Evolutionary conservation across 768 basidiomycete species (phyloP), one percentile per base, ranked within the genome.

Genomic region (Lactarius deliciosus): DNA sequence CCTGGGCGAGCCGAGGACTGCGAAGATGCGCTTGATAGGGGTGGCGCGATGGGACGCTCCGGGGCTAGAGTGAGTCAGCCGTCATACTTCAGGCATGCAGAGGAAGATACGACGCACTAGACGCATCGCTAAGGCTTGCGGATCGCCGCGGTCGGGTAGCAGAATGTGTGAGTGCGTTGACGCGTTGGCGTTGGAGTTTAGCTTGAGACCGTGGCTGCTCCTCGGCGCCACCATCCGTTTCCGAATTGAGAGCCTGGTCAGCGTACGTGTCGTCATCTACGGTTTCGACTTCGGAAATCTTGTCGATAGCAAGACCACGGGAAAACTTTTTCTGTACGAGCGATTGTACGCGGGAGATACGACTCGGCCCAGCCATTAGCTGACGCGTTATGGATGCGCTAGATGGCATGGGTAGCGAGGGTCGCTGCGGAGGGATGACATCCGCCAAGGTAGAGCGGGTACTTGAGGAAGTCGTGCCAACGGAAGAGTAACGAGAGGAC

Each of bases 61-160:
- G 61, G 71, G 28, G 57, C 66, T 55, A 53, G 32, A 66, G 61
- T 22, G 18, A 40, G 53, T 57, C 36, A 30, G 57, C 54, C 11
- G 20, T 38, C 43, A 13, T 22, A 59, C 32, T 36, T 20, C 41
- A 25, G 45, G 38, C 36, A 16, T 53, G 53, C 22, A 43, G 25
- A 3, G 18, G 22, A 32, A 25, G 32, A 7, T 20, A 67, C 18
- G 73, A 67, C 81, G 64, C 70, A 81, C 81, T 75, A 28, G 81
- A 73, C 34, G 86, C 85, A 73, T 91, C 89, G 72, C 89, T 91
- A 59, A 92, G 77, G 74, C 90, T 91, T 18, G 88, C 88, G n/a
- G 90, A 91, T 63, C 90, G 82, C 64, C 90, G 80, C 58, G 88
- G 84, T 43, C 89, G 84, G n/a, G 80, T 78, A 13, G 79, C 78